Evolutionary conservation across 1,284 basidiomycete genomes (phyloP).

Genomic region (Boletellus deceptivus): DNA sequence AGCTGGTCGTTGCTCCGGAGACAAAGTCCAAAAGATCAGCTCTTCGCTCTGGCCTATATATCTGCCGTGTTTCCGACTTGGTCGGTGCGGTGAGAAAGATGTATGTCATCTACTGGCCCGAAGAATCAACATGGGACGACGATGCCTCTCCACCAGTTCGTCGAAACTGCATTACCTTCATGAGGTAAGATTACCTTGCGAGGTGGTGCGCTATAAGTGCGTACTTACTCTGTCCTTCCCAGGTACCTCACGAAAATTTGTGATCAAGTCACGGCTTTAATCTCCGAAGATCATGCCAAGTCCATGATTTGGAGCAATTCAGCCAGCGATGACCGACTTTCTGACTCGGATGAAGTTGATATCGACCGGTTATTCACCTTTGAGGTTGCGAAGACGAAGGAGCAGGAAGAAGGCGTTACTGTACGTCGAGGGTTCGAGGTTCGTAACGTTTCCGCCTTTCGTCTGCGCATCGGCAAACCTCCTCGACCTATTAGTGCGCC

Average conservation of each 20-base stretch:
- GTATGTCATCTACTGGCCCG: conserved; percentile 61
- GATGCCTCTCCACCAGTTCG: conserved; percentile 44
- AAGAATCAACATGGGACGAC: conserved; percentile 59
- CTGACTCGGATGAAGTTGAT: conserved; percentile 37
- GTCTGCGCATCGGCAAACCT: not conserved
- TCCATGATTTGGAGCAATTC: conserved; percentile 43
- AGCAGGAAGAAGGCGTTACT: conserved; percentile 54
- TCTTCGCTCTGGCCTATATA: conserved; percentile 53
- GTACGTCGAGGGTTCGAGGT: conserved; percentile 44
- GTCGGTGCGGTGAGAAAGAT: conserved; percentile 24
- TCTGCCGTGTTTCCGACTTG: conserved; percentile 24
- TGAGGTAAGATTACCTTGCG: conserved; percentile 41
- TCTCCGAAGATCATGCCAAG: conserved; percentile 45
- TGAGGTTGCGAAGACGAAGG: conserved; percentile 54
- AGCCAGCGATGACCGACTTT: conserved; percentile 26
- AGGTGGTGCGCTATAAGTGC: not conserved
- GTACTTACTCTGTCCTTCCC: not conserved
- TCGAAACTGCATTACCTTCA: conserved; percentile 58
- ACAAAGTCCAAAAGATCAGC: conserved; percentile 19
- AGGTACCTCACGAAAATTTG: conserved; percentile 57
- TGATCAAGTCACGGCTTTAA: conserved; percentile 48
- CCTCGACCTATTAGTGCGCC: conserved; percentile 12
- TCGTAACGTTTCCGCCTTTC: not conserved
- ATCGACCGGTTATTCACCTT: conserved; percentile 52
- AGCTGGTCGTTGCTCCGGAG: conserved; percentile 14